Evolutionary conservation across 768 basidiomycete genomes (phyloP).

Genomic region (Xerocomellus intermedius): DNA sequence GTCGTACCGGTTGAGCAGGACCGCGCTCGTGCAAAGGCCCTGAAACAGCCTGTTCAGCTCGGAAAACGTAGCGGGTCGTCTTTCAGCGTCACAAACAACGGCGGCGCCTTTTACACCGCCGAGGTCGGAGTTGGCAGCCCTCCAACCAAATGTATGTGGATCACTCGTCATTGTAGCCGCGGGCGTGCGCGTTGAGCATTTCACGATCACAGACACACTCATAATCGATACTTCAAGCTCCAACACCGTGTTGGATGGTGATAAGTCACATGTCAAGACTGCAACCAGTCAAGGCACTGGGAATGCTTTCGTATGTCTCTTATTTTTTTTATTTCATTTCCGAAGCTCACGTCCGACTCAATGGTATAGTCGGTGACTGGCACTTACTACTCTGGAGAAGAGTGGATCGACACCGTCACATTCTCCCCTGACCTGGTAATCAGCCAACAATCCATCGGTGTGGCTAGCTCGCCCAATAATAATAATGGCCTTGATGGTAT

Average conservation of each 20-base stretch:
- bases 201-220: slow-evolving; percentile 17
- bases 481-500: slow-evolving; percentile 29
- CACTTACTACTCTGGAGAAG: slow-evolving; percentile 9
- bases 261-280: slow-evolving; percentile 6
- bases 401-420: slow-evolving; percentile 16
- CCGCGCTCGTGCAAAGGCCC: slow-evolving; percentile 11
- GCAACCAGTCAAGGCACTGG: slow-evolving; percentile 17
- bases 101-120: slow-evolving; percentile 23
- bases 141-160: slow-evolving; percentile 24
- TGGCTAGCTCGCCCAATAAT: too few species aligned
- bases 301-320: slow-evolving; percentile 13
- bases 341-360: background rate
- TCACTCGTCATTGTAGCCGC: background rate
- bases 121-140: slow-evolving; percentile 28
- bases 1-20: slow-evolving; percentile 1
- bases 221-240: slow-evolving; percentile 18
- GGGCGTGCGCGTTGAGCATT: background rate
- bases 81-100: slow-evolving; percentile 17
- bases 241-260: slow-evolving; percentile 23
- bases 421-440: slow-evolving; percentile 5
- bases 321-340: background rate
- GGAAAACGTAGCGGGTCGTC: slow-evolving; percentile 7
- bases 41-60: background rate
- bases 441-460: slow-evolving; percentile 31
- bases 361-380: background rate